Percentiles rank a stretch among this genome's conserved stretches.
Evolutionary conservation across 371 early-diverging fungal species (phyloP).

Genomic region (Batkoa obscura): DNA sequence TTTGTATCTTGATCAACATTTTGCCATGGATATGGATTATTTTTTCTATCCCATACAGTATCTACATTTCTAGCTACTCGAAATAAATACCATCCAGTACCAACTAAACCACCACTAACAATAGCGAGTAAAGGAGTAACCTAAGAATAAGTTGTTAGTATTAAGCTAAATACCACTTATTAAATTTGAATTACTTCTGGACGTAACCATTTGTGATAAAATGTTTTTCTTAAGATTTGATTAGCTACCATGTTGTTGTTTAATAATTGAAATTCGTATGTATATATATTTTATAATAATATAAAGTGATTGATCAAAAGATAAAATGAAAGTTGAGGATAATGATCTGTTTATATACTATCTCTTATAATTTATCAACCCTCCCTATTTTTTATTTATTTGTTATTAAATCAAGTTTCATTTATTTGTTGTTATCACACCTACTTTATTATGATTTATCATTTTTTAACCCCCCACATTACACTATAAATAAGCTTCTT

Average conservation of each 20-base stretch:
- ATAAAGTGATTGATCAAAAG: no score
- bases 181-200: neutral
- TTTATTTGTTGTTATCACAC: no score
- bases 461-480: no score
- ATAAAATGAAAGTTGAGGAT: no score
- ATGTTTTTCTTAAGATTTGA: neutral
- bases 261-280: no score
- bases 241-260: neutral
- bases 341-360: no score
- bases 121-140: constrained; percentile 43
- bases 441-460: no score
- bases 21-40: constrained; percentile 48
- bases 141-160: neutral
- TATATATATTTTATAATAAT: no score
- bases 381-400: no score
- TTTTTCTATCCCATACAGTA: constrained; percentile 36
- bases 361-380: no score
- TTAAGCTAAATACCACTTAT: neutral
- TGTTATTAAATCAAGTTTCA: no score
- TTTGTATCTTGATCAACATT: constrained; percentile 34
- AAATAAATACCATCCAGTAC: constrained; percentile 29
- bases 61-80: constrained; percentile 38
- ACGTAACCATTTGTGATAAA: neutral
- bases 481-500: no score
- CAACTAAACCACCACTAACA: constrained; percentile 31